These are phyloP conservation scores for Penicillium chermesinum DNA, from an alignment of 495 filamentous ascomycete genomes.

Conservation along the genomic window DNA sequence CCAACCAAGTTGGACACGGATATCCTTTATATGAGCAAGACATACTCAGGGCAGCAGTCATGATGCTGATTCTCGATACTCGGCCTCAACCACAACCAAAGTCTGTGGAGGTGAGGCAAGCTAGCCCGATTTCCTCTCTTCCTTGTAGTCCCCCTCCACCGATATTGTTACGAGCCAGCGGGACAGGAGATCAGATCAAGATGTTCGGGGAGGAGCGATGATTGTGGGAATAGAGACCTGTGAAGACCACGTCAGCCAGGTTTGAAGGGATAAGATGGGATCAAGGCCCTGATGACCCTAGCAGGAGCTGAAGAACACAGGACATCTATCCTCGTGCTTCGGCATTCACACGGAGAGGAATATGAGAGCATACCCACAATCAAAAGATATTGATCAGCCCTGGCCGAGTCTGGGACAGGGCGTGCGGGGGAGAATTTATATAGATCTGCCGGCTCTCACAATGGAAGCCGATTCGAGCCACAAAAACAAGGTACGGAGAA, in stretches of 20 bases:
- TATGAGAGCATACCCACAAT: slow-evolving; percentile 25
- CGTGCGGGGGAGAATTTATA: not conserved
- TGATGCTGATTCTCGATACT: slow-evolving; percentile 34
- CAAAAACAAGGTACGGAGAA: slow-evolving; percentile 5
- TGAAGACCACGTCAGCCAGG: not conserved
- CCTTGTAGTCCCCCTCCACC: slow-evolving; percentile 20
- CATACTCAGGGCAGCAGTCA: slow-evolving; percentile 49
- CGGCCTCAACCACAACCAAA: slow-evolving; percentile 30
- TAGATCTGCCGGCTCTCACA: slow-evolving; percentile 4
- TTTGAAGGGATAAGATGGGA: not conserved
- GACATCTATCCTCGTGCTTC: slow-evolving; percentile 12
- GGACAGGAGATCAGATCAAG: slow-evolving; percentile 1
- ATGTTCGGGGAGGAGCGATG: not conserved
- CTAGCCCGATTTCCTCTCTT: slow-evolving; percentile 9
- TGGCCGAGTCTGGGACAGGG: not conserved
- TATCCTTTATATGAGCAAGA: slow-evolving; percentile 27
- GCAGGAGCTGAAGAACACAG: no score
- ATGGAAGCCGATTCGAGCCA: not conserved
- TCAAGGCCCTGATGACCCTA: no score
- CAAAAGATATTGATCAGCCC: slow-evolving; percentile 14
- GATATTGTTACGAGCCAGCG: slow-evolving; percentile 7
- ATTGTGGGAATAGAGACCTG: not conserved
- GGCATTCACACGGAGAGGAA: slow-evolving; percentile 16
- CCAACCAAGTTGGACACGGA: slow-evolving; percentile 11
- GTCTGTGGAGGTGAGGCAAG: slow-evolving; percentile 10